A percentile compares a stretch with the other conserved stretches of the same genome.
Evolutionary conservation across 495 filamentous ascomycete species (phyloP).

Genomic region (Podospora fimiseda): DNA sequence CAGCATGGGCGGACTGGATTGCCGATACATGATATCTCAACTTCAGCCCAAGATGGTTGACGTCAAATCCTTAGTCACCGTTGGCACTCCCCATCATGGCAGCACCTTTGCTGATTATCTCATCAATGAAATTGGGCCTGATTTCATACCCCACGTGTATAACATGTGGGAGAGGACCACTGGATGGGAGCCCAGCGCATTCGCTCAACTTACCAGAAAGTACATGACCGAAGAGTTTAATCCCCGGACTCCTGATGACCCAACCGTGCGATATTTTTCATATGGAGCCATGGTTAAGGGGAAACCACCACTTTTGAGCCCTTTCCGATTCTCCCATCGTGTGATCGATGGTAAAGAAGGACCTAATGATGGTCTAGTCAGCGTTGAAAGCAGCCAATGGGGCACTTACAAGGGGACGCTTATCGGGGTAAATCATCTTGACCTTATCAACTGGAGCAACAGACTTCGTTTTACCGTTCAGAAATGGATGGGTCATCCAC

Average conservation of each 20-base stretch:
- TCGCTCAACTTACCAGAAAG: conserved; percentile 70
- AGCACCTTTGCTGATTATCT: conserved; percentile 80
- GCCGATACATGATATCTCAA: conserved; percentile 84
- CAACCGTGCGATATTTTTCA: conserved; percentile 81
- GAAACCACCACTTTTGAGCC: conserved; percentile 55
- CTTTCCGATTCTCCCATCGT: conserved; percentile 66
- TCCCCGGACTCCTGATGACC: conserved; percentile 63
- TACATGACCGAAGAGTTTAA: conserved; percentile 88
- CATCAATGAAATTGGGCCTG: conserved; percentile 61
- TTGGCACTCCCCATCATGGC: conserved; percentile 83
- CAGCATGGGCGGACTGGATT: conserved; percentile 73
- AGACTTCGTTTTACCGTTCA: conserved; percentile 64
- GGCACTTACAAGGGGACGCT: conserved; percentile 91
- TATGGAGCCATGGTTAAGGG: conserved; percentile 69
- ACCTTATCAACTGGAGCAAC: conserved; percentile 96
- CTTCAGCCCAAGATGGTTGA: conserved; percentile 65
- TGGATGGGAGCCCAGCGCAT: conserved; percentile 74
- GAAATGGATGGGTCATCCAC: conserved; percentile 59
- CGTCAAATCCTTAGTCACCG: conserved; percentile 69
- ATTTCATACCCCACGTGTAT: conserved; percentile 62
- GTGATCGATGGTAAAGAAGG: conserved; percentile 69
- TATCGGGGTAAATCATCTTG: conserved; percentile 80
- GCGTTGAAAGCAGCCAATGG: conserved; percentile 78
- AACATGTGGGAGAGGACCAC: conserved; percentile 53
- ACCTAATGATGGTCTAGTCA: conserved; percentile 89